Conservation (phyloP, 768 basidiomycete species). For the Paxillus rubicundulus region DNA sequence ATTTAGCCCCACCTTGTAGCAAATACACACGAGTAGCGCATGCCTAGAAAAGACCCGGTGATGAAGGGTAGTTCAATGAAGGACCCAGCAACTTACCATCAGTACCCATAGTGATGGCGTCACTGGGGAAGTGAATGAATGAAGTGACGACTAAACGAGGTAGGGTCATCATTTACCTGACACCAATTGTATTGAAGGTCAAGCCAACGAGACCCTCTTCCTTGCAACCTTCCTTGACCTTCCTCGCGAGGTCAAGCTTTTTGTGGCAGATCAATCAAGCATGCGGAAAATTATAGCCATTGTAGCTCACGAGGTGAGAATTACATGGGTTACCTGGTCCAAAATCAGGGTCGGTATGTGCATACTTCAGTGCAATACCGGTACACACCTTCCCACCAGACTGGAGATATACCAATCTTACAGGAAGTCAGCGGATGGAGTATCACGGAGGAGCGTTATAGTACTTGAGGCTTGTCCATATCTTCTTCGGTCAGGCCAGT, state of each 20-base stretch:
- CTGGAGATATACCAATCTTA: slow-evolving; percentile 82
- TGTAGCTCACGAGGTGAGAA: slow-evolving; percentile 61
- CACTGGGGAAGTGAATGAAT: slow-evolving; percentile 39
- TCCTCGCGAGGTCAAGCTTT: slow-evolving; percentile 75
- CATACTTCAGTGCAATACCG: background rate
- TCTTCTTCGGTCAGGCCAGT: slow-evolving; percentile 75
- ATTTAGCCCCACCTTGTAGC: background rate
- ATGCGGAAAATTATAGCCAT: background rate
- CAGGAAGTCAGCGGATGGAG: slow-evolving; percentile 7
- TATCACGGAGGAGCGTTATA: slow-evolving; percentile 1
- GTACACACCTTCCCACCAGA: slow-evolving; percentile 85
- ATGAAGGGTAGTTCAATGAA: background rate
- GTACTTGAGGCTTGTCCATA: slow-evolving; percentile 81
- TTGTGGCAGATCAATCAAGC: slow-evolving; percentile 2
- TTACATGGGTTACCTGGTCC: slow-evolving; percentile 81
- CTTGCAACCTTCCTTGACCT: slow-evolving; percentile 79
- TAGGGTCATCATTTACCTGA: slow-evolving; percentile 50
- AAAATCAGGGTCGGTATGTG: slow-evolving; percentile 2
- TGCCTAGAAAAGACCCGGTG: slow-evolving; percentile 46
- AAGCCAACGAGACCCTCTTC: slow-evolving; percentile 80
- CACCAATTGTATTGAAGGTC: slow-evolving; percentile 82
- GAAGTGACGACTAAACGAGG: background rate
- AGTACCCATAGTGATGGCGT: slow-evolving; percentile 89
- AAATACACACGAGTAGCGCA: slow-evolving; percentile 76
- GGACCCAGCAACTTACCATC: slow-evolving; percentile 52